These are phyloP conservation scores for Arachis stenosperma DNA, from an alignment of 306 rosid genomes.

Conservation along the genomic window DNA sequence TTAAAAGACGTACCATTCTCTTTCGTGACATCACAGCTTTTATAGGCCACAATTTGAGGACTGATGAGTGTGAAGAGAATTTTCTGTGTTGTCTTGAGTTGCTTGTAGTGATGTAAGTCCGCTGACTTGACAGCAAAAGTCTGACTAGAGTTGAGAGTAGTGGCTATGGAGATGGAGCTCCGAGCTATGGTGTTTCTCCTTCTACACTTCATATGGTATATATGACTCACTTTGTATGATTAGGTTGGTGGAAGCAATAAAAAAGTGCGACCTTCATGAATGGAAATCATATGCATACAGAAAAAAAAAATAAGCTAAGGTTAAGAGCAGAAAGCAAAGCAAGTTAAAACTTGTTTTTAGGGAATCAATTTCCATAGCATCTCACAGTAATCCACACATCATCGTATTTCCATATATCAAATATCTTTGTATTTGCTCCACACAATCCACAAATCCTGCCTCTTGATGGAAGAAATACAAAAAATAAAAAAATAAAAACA, in stretches of 20 bases:
- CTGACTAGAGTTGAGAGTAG: constrained; percentile 37
- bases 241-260: background rate
- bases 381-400: constrained; percentile 74
- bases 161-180: constrained; percentile 72
- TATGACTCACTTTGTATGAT: background rate
- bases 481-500: too few relatives aligned
- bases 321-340: too few relatives aligned
- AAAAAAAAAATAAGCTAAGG: too few relatives aligned
- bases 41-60: constrained; percentile 58
- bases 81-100: constrained; percentile 56
- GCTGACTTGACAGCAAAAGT: constrained; percentile 67
- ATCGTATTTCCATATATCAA: background rate
- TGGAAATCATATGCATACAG: too few relatives aligned
- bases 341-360: too few relatives aligned
- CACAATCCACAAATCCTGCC: constrained; percentile 59
- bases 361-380: constrained; percentile 28
- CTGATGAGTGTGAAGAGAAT: constrained; percentile 57
- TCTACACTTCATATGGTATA: constrained; percentile 61
- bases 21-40: constrained; percentile 59
- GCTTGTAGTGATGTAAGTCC: constrained; percentile 54
- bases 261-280: too few relatives aligned
- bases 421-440: background rate
- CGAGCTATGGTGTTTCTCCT: constrained; percentile 70
- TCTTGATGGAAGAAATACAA: too few relatives aligned
- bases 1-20: constrained; percentile 59